phyloP scores from a whole-genome alignment of 805 yeast species.

The Saturnispora bothae region DNA sequence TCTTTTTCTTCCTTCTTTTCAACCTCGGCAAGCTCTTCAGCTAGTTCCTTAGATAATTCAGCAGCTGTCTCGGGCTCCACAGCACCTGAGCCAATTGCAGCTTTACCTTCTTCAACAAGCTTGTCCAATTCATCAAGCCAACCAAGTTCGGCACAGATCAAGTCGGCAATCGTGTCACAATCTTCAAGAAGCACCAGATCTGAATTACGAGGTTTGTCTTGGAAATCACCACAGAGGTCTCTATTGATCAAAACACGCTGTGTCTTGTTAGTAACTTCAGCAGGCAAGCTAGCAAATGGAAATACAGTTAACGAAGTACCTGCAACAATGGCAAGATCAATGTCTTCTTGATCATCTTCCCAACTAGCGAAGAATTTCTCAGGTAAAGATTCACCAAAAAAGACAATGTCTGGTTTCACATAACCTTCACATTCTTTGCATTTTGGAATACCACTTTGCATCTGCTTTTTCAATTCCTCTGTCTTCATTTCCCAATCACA shows the following conservation, averaged over 20 bases:
- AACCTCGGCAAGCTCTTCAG: slow-evolving; percentile 5
- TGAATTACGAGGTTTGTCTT: slow-evolving; percentile 36
- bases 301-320: slow-evolving; percentile 86
- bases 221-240: slow-evolving; percentile 70
- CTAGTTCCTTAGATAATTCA: slow-evolving; percentile 9
- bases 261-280: slow-evolving; percentile 40
- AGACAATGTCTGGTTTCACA: slow-evolving; percentile 89
- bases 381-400: slow-evolving; percentile 88
- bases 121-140: slow-evolving; percentile 50
- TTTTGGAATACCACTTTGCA: slow-evolving; percentile 32
- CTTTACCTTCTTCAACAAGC: slow-evolving; percentile 26
- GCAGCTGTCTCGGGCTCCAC: background rate
- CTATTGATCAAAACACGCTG: slow-evolving; percentile 61
- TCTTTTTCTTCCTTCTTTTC: slow-evolving; percentile 1
- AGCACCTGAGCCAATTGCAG: slow-evolving; percentile 9
- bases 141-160: slow-evolving; percentile 44
- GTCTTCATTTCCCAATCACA: slow-evolving; percentile 48
- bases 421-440: slow-evolving; percentile 63
- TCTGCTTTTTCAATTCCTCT: slow-evolving; percentile 32
- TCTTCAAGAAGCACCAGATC: slow-evolving; percentile 55
- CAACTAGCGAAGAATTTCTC: slow-evolving; percentile 52
- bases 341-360: slow-evolving; percentile 43
- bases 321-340: slow-evolving; percentile 74
- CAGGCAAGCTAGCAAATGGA: slow-evolving; percentile 82
- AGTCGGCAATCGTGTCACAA: slow-evolving; percentile 56